Conservation (phyloP, 148 eudicot species). For the Amaranthus cruentus region DNA sequence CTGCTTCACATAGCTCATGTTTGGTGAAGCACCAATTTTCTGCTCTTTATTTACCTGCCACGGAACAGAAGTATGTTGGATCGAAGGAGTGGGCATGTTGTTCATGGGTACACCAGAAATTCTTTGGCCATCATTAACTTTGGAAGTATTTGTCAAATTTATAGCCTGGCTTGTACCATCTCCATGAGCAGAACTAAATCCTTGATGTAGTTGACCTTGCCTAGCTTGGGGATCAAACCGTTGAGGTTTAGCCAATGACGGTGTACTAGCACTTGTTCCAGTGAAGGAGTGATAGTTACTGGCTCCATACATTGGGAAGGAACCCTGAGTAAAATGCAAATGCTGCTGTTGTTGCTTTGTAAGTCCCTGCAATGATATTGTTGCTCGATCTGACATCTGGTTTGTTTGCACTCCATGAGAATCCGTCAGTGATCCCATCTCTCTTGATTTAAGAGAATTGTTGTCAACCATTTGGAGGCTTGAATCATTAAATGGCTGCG, state of each 20-base stretch:
- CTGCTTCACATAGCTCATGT: constrained; percentile 53
- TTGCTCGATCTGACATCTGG: constrained; percentile 43
- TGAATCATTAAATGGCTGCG: constrained; percentile 32
- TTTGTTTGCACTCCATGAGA: constrained; percentile 47
- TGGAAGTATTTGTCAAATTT: constrained; percentile 34
- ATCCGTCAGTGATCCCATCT: constrained; percentile 43
- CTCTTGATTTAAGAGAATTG: constrained; percentile 35
- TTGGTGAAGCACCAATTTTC: constrained; percentile 37
- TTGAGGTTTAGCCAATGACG: constrained; percentile 48
- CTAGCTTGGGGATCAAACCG: constrained; percentile 48
- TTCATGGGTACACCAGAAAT: constrained; percentile 35
- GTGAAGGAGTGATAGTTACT: constrained; percentile 42
- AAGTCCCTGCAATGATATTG: constrained; percentile 54
- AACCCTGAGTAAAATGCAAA: constrained; percentile 61
- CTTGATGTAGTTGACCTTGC: constrained; percentile 55
- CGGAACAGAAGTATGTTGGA: constrained; percentile 43
- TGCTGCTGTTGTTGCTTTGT: constrained; percentile 69
- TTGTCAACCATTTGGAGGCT: constrained; percentile 35
- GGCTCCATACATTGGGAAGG: constrained; percentile 60
- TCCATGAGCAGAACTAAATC: constrained; percentile 35
- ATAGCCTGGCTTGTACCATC: constrained; percentile 43
- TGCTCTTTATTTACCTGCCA: constrained; percentile 54
- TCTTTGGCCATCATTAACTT: constrained; percentile 43
- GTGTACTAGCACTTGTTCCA: constrained; percentile 40
- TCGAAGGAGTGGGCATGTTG: constrained; percentile 30